phyloP scores from a whole-genome alignment of 768 basidiomycete genomes.

The Leccinum pellstonianum region DNA sequence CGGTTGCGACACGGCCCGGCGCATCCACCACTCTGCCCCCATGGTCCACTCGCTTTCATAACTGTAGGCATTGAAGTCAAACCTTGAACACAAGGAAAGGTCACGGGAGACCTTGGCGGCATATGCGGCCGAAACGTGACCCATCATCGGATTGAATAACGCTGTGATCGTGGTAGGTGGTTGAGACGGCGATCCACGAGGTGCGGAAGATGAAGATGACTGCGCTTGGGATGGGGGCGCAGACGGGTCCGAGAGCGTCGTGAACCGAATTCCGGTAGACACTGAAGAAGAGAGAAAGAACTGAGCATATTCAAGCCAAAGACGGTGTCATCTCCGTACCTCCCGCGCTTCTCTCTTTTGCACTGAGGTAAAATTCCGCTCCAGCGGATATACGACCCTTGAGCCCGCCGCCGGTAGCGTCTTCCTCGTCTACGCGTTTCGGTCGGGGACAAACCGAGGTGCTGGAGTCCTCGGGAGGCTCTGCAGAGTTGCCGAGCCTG shows the following conservation, averaged over 20 bases:
- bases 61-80: conserved; percentile 96
- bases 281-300: conserved; percentile 44
- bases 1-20: conserved; percentile 45
- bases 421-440: conserved; percentile 94
- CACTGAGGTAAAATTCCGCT: conserved; percentile 91
- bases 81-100: conserved; percentile 83
- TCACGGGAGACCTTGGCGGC: conserved; percentile 84
- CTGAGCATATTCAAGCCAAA: conserved; percentile 1
- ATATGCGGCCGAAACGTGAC: conserved; percentile 89
- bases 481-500: conserved; percentile 44
- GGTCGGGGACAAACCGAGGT: conserved; percentile 35
- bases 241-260: conserved; percentile 81
- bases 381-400: conserved; percentile 90
- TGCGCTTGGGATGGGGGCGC: conserved; percentile 60
- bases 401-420: conserved; percentile 86
- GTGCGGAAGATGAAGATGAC: conserved; percentile 34
- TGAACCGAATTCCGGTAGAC: conserved; percentile 92
- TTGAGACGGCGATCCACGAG: conserved; percentile 46
- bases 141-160: conserved; percentile 94
- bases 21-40: conserved; percentile 96
- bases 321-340: conserved; percentile 42
- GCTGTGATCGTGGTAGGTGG: conserved; percentile 95
- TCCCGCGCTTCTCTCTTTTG: conserved; percentile 89
- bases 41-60: conserved; percentile 96
- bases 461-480: conserved; percentile 36